Percentiles rank a stretch among this genome's conserved stretches.
These are phyloP conservation scores for Lactarius quietus DNA, from an alignment of 768 basidiomycete genomes.

Conservation along the genomic window DNA sequence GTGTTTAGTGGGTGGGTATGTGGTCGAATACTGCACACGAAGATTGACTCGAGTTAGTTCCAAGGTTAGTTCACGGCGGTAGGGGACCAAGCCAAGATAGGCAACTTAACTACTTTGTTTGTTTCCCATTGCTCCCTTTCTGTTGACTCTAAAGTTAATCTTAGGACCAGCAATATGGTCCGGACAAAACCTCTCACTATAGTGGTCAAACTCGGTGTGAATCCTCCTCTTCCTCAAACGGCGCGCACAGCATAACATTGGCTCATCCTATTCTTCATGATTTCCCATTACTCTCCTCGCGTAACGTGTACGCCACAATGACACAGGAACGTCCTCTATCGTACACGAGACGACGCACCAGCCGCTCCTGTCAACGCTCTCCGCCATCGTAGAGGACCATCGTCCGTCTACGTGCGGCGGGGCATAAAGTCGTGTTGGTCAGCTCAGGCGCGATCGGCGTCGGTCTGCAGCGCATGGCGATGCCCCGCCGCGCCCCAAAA, in stretches of 20 bases:
- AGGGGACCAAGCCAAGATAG: neutral
- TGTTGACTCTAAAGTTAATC: too few relatives aligned
- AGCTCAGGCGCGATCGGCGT: slow-evolving; percentile 98
- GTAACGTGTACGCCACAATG: neutral
- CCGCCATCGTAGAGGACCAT: slow-evolving; percentile 91
- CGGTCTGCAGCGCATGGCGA: slow-evolving; percentile 86
- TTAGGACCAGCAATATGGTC: slow-evolving; percentile 1
- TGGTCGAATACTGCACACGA: too few relatives aligned
- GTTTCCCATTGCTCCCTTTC: too few relatives aligned
- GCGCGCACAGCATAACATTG: neutral
- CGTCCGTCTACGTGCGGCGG: slow-evolving; percentile 65
- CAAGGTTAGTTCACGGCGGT: too few relatives aligned
- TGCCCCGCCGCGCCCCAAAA: slow-evolving; percentile 77
- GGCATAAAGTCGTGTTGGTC: slow-evolving; percentile 93
- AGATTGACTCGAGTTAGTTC: too few relatives aligned
- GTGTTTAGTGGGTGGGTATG: too few relatives aligned
- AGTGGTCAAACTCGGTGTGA: slow-evolving; percentile 35
- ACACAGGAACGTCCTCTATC: slow-evolving; percentile 89
- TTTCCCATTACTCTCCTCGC: neutral
- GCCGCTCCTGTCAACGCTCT: slow-evolving; percentile 86
- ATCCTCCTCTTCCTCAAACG: neutral
- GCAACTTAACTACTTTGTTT: neutral
- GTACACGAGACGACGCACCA: slow-evolving; percentile 92
- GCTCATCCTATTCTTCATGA: neutral
- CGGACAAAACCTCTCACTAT: slow-evolving; percentile 22